Conservation (phyloP, 371 early-diverging fungal genomes). For the Mucor saturninus region DNA sequence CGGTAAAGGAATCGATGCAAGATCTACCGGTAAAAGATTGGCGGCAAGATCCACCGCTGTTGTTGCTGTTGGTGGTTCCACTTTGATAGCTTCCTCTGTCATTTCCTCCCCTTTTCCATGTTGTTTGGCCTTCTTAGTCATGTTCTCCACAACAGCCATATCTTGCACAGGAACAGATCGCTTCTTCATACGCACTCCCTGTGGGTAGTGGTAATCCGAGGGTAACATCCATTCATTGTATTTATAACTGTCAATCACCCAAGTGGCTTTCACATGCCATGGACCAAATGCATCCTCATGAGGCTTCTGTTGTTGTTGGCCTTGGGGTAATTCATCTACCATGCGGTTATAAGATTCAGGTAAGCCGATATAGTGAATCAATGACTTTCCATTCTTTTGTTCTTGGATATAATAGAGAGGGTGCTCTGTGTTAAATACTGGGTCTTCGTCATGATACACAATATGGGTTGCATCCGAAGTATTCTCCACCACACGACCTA, state of each 20-base stretch:
- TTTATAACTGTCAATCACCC: conserved; percentile 71
- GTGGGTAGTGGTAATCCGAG: conserved; percentile 58
- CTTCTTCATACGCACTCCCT: conserved; percentile 27
- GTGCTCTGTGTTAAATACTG: conserved; percentile 28
- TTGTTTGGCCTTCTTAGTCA: no score
- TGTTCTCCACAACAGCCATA: not conserved
- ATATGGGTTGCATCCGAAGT: conserved; percentile 65
- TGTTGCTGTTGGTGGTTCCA: conserved; percentile 23
- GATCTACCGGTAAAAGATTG: conserved; percentile 19
- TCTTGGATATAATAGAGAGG: conserved; percentile 37
- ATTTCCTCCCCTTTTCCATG: not conserved
- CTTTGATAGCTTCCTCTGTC: conserved; percentile 14
- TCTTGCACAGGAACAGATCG: conserved; percentile 16
- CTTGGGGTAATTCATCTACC: conserved; percentile 46
- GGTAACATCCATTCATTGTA: conserved; percentile 81
- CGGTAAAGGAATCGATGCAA: conserved; percentile 28
- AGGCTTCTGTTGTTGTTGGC: conserved; percentile 27
- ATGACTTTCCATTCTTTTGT: conserved; percentile 48
- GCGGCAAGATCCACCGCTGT: not conserved
- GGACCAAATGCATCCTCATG: conserved; percentile 36
- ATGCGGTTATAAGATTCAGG: conserved; percentile 78
- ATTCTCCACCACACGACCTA: conserved; percentile 45
- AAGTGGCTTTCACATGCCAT: conserved; percentile 65
- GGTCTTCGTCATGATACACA: conserved; percentile 35
- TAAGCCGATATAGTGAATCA: conserved; percentile 74